These are phyloP conservation scores for Pharus latifolius DNA, from an alignment of 176 grass and related monocot genomes.

Conservation along the genomic window DNA sequence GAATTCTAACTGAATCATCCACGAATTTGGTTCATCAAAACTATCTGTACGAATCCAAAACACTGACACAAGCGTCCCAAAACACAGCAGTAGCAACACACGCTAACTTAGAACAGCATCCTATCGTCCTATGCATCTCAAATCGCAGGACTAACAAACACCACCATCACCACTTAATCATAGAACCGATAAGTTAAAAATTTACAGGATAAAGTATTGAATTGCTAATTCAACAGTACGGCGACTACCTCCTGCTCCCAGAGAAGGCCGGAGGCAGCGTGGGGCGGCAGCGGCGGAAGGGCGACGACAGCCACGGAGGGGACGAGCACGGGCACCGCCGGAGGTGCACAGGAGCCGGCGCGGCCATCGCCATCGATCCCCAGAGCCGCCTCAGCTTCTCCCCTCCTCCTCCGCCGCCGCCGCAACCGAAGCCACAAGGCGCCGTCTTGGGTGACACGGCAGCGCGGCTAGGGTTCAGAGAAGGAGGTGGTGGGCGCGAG, in stretches of 20 bases:
- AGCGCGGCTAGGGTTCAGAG: conserved; percentile 1
- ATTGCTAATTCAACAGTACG: background rate
- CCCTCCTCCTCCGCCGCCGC: conserved; percentile 23
- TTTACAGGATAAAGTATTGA: background rate
- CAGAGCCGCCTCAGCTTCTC: conserved; percentile 38
- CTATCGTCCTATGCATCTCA: background rate
- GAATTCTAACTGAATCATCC: background rate
- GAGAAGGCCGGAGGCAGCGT: conserved; percentile 14
- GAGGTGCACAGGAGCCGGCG: conserved; percentile 23
- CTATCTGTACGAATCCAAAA: background rate
- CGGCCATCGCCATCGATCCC: conserved; percentile 33
- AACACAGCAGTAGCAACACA: background rate
- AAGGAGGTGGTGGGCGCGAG: background rate
- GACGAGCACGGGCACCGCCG: conserved; percentile 22
- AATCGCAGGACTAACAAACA: background rate
- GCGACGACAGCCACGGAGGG: conserved; percentile 7
- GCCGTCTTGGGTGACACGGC: conserved; percentile 26
- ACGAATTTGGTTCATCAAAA: background rate
- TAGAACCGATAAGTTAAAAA: background rate
- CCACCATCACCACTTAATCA: background rate
- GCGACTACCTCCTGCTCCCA: conserved; percentile 22
- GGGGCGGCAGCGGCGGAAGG: conserved; percentile 15
- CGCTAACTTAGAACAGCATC: background rate
- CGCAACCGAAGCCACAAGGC: conserved; percentile 38
- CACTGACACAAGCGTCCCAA: background rate